Conservation (phyloP, 1,139 yeast genomes). For the Kodamaea arcana region DNA sequence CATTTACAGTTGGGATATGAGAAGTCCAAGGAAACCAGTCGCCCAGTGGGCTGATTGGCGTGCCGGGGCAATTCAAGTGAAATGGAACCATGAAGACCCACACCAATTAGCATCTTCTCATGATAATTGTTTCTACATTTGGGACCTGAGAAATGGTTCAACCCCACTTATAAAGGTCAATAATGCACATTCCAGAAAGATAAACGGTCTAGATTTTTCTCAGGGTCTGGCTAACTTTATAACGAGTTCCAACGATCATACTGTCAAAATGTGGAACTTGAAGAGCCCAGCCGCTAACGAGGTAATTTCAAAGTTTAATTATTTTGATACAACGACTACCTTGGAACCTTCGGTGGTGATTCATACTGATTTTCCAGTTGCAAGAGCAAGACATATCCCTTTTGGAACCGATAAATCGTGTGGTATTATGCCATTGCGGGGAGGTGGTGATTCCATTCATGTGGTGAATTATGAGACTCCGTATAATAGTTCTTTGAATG, state of each 20-base stretch:
- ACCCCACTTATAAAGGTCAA: conserved; percentile 61
- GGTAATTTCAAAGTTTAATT: conserved; percentile 18
- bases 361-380: conserved; percentile 75
- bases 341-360: conserved; percentile 55
- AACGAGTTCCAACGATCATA: conserved; percentile 81
- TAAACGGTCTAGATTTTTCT: conserved; percentile 85
- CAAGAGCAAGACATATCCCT: conserved; percentile 84
- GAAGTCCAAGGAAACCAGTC: conserved; percentile 69
- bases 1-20: conserved; percentile 85
- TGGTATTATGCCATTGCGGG: conserved; percentile 85
- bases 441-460: conserved; percentile 75
- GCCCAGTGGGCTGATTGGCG: conserved; percentile 87
- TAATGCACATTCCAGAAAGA: conserved; percentile 73
- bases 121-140: conserved; percentile 70
- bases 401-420: conserved; percentile 77
- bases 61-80: conserved; percentile 92
- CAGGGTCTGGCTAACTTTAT: conserved; percentile 57
- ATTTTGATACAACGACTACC: conserved; percentile 17
- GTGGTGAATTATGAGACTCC: conserved; percentile 54
- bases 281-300: conserved; percentile 20
- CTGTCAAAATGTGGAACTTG: conserved; percentile 86
- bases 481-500: conserved; percentile 32
- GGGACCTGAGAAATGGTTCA: conserved; percentile 88
- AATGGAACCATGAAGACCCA: conserved; percentile 81
- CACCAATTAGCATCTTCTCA: conserved; percentile 82